Conservation (phyloP, 441 rosid genomes). For the Breynia disticha region DNA sequence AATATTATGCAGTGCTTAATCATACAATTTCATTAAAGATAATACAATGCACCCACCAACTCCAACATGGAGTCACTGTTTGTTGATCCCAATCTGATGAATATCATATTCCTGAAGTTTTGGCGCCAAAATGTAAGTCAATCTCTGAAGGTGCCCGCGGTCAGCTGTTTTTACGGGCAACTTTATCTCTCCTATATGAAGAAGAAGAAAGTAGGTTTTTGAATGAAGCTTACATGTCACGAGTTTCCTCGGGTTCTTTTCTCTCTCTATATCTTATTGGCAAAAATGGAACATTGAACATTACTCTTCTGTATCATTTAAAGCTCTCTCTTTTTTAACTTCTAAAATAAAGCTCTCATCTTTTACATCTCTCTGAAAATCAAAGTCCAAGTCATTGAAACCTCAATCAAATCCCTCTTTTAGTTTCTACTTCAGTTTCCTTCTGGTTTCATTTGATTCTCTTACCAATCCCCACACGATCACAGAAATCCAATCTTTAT, state of each 20-base stretch:
- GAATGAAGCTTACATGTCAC: slow-evolving; percentile 31
- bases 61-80: neutral
- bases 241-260: slow-evolving; percentile 49
- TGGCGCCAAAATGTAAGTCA: slow-evolving; percentile 26
- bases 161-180: slow-evolving; percentile 41
- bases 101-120: slow-evolving; percentile 5
- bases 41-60: neutral
- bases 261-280: slow-evolving; percentile 17
- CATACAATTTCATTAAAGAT: too few species aligned
- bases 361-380: neutral
- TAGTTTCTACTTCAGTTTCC: slow-evolving; percentile 22
- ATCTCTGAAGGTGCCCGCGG: slow-evolving; percentile 31
- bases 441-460: slow-evolving; percentile 38
- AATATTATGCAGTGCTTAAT: too few species aligned
- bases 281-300: slow-evolving; percentile 18
- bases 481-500: slow-evolving; percentile 18
- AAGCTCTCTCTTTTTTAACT: neutral
- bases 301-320: slow-evolving; percentile 10
- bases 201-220: neutral
- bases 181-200: slow-evolving; percentile 1
- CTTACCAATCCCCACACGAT: slow-evolving; percentile 15
- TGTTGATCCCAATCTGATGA: slow-evolving; percentile 13
- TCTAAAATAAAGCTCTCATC: neutral
- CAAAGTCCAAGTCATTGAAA: neutral
- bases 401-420: neutral